Percentiles rank a stretch among this genome's conserved stretches.
These are phyloP conservation scores for Tricholoma sp. DNA, from an alignment of 768 basidiomycete species.

Conservation along the genomic window DNA sequence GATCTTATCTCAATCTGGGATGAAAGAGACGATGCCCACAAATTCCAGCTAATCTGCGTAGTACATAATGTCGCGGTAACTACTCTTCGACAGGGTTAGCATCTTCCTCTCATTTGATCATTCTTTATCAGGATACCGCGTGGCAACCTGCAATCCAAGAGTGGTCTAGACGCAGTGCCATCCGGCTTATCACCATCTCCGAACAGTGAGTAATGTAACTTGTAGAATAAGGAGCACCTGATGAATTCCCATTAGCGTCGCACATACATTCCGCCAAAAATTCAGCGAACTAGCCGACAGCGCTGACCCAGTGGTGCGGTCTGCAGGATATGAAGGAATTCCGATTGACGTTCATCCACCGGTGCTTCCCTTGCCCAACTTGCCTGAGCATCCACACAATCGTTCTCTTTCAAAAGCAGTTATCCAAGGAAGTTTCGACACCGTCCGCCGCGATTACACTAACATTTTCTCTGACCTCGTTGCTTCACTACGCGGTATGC, in stretches of 20 bases:
- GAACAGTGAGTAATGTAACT: constrained; percentile 28
- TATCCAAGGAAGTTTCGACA: constrained; percentile 34
- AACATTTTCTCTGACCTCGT: constrained; percentile 30
- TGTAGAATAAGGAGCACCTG: not conserved
- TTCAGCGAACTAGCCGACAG: constrained; percentile 28
- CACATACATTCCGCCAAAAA: constrained; percentile 21
- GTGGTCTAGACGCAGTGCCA: constrained; percentile 33
- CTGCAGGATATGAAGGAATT: constrained; percentile 30
- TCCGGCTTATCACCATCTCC: constrained; percentile 33
- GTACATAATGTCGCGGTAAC: constrained; percentile 31
- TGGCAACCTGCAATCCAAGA: constrained; percentile 29
- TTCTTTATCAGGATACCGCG: constrained; percentile 14
- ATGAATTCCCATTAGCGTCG: constrained; percentile 20
- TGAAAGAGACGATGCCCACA: constrained; percentile 26
- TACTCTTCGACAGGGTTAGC: not conserved
- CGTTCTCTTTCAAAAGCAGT: constrained; percentile 32
- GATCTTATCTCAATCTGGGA: constrained; percentile 32
- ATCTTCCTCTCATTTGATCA: not conserved
- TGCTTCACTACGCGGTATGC: constrained; percentile 24
- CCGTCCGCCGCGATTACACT: constrained; percentile 30
- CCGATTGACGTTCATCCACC: constrained; percentile 33
- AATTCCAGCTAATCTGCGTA: constrained; percentile 38
- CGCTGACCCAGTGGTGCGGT: constrained; percentile 20
- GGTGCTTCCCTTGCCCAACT: constrained; percentile 25
- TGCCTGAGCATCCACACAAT: constrained; percentile 15